phyloP scores from a whole-genome alignment of 202 grass and related monocot genomes.

The Carex sylvatica region DNA sequence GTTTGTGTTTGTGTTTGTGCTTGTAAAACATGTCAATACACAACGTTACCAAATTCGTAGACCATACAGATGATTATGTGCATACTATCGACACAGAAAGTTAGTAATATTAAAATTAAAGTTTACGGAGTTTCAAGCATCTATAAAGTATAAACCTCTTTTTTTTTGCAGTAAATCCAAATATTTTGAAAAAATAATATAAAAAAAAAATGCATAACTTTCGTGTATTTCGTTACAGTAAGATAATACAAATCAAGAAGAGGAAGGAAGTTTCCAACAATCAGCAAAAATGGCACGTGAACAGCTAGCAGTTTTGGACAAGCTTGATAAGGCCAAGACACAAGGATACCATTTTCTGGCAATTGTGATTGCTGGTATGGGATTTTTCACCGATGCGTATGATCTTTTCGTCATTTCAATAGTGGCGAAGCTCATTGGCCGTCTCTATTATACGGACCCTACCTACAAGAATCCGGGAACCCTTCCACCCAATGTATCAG shows the following conservation, averaged over 20 bases:
- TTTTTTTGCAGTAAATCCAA: no score
- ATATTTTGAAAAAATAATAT: no score
- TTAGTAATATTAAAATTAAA: not conserved
- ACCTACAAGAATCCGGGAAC: constrained; percentile 24
- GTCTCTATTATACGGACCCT: constrained; percentile 63
- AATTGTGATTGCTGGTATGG: constrained; percentile 73
- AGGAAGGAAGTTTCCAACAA: not conserved
- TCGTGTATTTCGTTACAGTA: not conserved
- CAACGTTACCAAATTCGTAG: no score
- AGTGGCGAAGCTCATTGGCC: constrained; percentile 54
- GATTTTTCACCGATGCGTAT: constrained; percentile 61
- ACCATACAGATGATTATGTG: no score
- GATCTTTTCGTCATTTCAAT: constrained; percentile 40
- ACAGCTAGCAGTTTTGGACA: constrained; percentile 46
- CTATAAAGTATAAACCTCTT: no score
- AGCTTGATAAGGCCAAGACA: constrained; percentile 57
- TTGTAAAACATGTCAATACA: no score
- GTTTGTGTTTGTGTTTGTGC: no score
- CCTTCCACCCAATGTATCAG: constrained; percentile 47
- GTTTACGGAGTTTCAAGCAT: not conserved
- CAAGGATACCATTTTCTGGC: constrained; percentile 73
- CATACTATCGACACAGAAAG: no score
- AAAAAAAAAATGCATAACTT: not conserved
- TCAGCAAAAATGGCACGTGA: constrained; percentile 21
- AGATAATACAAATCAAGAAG: not conserved